Percentiles rank a stretch among this genome's conserved stretches.
Conservation (phyloP, 2,329 filamentous ascomycete species). For the Neopestalotiopsis sp. region DNA sequence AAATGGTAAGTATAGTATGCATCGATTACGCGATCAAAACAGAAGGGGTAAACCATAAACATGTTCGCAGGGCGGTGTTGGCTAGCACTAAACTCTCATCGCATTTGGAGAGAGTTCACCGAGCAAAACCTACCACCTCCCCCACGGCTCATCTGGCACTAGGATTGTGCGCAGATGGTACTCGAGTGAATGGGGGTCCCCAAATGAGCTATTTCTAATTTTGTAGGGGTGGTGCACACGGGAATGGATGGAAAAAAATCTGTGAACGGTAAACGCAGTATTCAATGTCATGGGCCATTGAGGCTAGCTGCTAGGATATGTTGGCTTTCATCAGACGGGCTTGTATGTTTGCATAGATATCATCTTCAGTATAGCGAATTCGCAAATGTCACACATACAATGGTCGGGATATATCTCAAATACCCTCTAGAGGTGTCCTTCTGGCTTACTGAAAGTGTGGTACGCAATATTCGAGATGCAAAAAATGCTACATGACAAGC, state of each 20-base stretch:
- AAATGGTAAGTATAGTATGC: neutral
- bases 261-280: no score
- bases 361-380: no score
- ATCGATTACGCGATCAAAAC: neutral
- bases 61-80: neutral
- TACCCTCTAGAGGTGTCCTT: neutral
- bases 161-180: neutral
- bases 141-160: neutral
- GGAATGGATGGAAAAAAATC: neutral
- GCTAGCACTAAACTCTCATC: neutral
- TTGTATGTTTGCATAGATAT: no score
- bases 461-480: neutral
- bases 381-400: no score
- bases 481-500: neutral
- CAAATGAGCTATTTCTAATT: neutral
- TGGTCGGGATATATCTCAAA: no score
- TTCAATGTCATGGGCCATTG: no score
- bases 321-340: no score
- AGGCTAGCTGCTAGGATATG: no score
- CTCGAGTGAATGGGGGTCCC: neutral
- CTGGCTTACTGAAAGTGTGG: neutral
- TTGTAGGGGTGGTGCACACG: neutral
- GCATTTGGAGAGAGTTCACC: neutral
- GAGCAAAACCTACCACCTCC: neutral
- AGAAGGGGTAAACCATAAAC: neutral